Base-by-base conservation (phyloP, 192 early-diverging fungal species). In the Mortierella alpina region DNA sequence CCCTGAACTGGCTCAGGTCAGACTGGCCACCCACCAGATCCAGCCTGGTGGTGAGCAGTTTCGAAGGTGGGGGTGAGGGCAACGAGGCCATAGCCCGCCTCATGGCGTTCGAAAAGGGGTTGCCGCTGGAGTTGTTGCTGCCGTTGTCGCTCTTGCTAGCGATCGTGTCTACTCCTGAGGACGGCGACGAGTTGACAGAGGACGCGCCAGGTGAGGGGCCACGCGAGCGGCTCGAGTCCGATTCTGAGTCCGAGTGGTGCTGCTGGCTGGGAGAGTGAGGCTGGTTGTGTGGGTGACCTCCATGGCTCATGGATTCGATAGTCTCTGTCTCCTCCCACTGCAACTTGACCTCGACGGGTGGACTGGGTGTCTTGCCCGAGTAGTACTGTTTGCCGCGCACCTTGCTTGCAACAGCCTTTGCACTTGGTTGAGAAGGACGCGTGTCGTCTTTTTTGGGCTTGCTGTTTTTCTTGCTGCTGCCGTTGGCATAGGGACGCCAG, bases 311-410 rank as follows among this genome's bases (percentile, higher is more conserved):
- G 23, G 76, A 80, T 48, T 80, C 64, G 46, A 68, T 68, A 0
- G 76, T 80, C 56, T 80, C 76, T 17, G 76, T 65, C 48, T 80
- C 76, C 12, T 80, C 76, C 76, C 76, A 80, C 14, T 80, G 76
- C 0, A 80, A 60, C 44, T 51, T 66, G 42, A 80, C 66, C 12
- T 59, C 48, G 17, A 53, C 45, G n/a, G 75, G 61, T 0, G 52
- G 18, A 15, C 51, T 56, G 0, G 18, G 11, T 7, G 46, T n/a
- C 56, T 63, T 80, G 55, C 44, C 52, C 4, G 69, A 45, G 69
- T 72, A 80, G 49, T 67, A 68, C 46, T 71, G 70, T 31, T 23
- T 44, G 14, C 64, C 64, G 13, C 69, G 63, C 18, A 80, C 52
- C 59, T 72, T 80, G 52, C 66, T 56, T 45, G 76, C 76, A 0